These are phyloP conservation scores for Daldinia childiae DNA, from an alignment of 495 filamentous ascomycete species.

Conservation along the genomic window DNA sequence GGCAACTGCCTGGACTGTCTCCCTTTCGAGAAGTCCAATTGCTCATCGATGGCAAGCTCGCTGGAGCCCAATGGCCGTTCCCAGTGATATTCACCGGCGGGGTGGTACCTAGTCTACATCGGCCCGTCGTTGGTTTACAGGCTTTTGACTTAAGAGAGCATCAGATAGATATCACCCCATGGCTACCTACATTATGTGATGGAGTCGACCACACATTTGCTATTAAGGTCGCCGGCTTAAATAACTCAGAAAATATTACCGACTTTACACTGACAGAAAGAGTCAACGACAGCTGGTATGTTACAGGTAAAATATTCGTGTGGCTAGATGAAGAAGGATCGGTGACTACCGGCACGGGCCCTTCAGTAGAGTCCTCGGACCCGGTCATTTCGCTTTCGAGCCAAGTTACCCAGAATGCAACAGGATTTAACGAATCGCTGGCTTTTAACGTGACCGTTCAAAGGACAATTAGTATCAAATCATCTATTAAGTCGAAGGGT, in stretches of 20 bases:
- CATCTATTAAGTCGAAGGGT: constrained; percentile 57
- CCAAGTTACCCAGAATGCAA: constrained; percentile 52
- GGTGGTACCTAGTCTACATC: constrained; percentile 80
- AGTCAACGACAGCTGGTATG: constrained; percentile 76
- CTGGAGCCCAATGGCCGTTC: constrained; percentile 85
- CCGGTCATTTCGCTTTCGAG: constrained; percentile 52
- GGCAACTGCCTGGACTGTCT: constrained; percentile 71
- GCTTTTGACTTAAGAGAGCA: constrained; percentile 83
- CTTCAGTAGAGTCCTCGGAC: constrained; percentile 26
- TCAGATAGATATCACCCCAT: constrained; percentile 86
- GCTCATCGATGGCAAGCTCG: constrained; percentile 76
- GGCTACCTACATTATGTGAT: constrained; percentile 72
- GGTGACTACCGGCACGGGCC: constrained; percentile 61
- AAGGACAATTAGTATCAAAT: constrained; percentile 61
- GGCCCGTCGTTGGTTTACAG: constrained; percentile 84
- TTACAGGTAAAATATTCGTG: constrained; percentile 84
- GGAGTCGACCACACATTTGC: constrained; percentile 73
- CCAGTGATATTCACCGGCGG: constrained; percentile 89
- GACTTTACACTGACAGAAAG: constrained; percentile 61
- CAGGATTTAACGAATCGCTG: constrained; percentile 68
- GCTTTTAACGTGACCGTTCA: constrained; percentile 66
- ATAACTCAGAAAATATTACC: constrained; percentile 53
- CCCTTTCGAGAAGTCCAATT: constrained; percentile 87
- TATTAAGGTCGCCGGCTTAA: constrained; percentile 72
- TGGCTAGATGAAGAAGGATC: constrained; percentile 66